Conservation (phyloP, 176 grass and related monocot genomes). For the Rhipidocladum racemiflorum region DNA sequence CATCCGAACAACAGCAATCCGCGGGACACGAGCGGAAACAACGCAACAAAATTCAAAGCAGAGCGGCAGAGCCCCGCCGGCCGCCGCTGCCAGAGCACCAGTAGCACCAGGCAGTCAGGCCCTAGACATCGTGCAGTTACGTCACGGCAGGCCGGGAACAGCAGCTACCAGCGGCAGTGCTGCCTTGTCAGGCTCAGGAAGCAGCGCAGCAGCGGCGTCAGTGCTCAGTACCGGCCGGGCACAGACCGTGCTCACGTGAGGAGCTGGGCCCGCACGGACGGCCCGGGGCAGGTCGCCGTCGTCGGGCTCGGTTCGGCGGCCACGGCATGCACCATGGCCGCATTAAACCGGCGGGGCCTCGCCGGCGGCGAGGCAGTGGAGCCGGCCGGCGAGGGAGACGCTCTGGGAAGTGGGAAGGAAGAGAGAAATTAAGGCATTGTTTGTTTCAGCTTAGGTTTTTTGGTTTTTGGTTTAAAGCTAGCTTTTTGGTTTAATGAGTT, state of each 20-base stretch:
- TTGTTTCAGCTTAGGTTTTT: too few species aligned
- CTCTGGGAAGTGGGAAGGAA: too few species aligned
- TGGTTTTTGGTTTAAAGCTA: too few species aligned
- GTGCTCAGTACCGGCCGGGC: not conserved
- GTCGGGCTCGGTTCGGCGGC: not conserved
- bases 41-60: not conserved
- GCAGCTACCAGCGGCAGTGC: not conserved
- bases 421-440: too few species aligned
- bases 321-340: not conserved
- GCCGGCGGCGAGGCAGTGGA: not conserved
- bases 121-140: not conserved
- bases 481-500: too few species aligned
- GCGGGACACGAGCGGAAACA: not conserved
- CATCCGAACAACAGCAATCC: not conserved
- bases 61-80: too few species aligned
- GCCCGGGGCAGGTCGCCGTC: not conserved
- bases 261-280: not conserved
- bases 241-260: not conserved
- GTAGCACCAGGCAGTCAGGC: not conserved
- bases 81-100: not conserved
- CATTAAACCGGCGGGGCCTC: not conserved
- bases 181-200: not conserved
- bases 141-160: slow-evolving; percentile 15
- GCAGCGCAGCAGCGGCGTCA: not conserved
- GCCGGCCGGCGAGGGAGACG: too few species aligned